Evolutionary conservation across 2,329 filamentous ascomycete genomes (phyloP).

Genomic region (Colletotrichum sp.): DNA sequence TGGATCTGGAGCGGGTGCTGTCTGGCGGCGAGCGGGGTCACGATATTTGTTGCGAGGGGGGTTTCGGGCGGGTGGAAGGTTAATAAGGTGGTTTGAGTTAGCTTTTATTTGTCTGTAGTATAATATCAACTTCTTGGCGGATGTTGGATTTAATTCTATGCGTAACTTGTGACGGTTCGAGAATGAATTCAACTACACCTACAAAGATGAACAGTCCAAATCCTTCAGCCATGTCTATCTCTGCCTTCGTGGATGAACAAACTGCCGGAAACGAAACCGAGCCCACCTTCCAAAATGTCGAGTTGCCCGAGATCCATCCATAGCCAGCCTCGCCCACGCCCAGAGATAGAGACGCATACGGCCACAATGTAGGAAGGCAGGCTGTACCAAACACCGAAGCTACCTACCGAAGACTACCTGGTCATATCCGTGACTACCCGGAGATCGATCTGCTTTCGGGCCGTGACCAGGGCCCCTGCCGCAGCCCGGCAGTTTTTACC

Average conservation of each 20-base stretch:
- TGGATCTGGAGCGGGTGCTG: conserved; percentile 19
- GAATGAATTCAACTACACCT: neutral
- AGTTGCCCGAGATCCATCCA: neutral
- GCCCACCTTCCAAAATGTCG: neutral
- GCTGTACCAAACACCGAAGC: neutral
- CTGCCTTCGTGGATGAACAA: neutral
- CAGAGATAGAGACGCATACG: neutral
- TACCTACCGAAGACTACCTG: neutral
- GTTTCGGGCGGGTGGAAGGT: conserved; percentile 11
- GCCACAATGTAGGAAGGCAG: neutral
- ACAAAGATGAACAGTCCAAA: neutral
- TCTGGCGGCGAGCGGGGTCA: neutral
- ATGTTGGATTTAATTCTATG: neutral
- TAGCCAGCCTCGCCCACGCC: neutral
- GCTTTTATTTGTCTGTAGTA: neutral
- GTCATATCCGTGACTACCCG: neutral
- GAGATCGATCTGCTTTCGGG: conserved; percentile 2
- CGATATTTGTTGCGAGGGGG: neutral
- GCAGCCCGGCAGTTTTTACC: neutral
- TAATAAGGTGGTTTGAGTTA: neutral
- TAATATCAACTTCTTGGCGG: neutral
- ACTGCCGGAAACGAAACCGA: neutral
- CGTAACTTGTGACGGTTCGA: neutral
- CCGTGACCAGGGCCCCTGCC: neutral
- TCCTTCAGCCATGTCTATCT: neutral